Base-by-base conservation (phyloP, 495 filamentous ascomycete species). In the Hypoxylon crocopeplum region DNA sequence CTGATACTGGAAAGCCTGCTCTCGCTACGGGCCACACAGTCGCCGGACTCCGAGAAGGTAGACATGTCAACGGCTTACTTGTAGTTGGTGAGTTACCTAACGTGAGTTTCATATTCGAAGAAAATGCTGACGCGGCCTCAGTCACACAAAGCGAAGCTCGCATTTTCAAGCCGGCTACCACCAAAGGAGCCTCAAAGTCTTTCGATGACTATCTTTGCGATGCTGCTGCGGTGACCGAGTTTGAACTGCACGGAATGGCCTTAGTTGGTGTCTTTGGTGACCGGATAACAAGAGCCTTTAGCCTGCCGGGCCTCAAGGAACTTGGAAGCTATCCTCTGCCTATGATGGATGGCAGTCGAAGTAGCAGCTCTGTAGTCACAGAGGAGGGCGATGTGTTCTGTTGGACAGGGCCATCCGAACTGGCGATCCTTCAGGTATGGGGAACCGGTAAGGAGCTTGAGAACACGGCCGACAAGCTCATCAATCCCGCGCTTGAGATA, bases 391-490 rank as follows among this genome's bases (percentile, higher is more conserved):
- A 90, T 53, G 80, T 97, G 44, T 78, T 97, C 45, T 87, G 86
- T 42, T 98, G 92, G 92, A 87, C 84, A n/a, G 90, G 92, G 0
- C 93, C 94, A 1, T 88, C 90, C 0, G 91, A 98, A 72, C 72
- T 96, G 11, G 85, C 86, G 5, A 69, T 95, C 45, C 74, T 96
- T 27, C 87, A 90, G 50, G 84, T 90, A 20, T 97, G 91, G 87
- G 92, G 92, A 16, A 79, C 79, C 7, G 90, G 90, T 1, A 70
- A 80, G 50, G 73, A 74, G 46, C 69, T 89, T 0, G 68, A 77
- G 47, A 59, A 74, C 16, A 81, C 83, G 5, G 78, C 83, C 33
- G 94, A 98, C 68, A 85, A 77, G 21, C 78, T 98, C 2, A 86
- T 88, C 73, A 96, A 97, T 57, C 83, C 88, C 3, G 77, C 87